Evolutionary conservation across 441 rosid genomes (phyloP).

Genomic region (Raphanus hybrid): DNA sequence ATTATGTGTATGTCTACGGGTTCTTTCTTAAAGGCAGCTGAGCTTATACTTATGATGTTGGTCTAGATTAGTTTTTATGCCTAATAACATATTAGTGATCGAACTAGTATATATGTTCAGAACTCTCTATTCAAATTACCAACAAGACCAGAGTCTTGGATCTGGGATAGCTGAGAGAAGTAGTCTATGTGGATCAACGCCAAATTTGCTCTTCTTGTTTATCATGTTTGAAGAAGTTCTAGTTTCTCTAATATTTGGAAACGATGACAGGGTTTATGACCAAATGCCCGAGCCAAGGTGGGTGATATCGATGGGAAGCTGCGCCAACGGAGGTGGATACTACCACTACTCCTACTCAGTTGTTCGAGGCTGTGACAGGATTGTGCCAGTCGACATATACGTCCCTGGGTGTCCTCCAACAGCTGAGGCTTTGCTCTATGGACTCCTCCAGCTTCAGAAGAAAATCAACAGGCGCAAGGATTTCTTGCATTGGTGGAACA

Average conservation of each 20-base stretch:
- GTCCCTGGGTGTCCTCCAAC: too few species aligned
- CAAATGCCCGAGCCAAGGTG: slow-evolving; percentile 99
- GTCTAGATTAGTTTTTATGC: not conserved
- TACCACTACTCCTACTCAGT: too few species aligned
- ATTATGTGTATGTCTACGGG: too few species aligned
- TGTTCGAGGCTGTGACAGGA: too few species aligned
- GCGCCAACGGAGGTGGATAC: slow-evolving; percentile 57
- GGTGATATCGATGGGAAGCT: slow-evolving; percentile 98
- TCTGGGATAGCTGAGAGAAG: too few species aligned
- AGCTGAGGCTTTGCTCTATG: slow-evolving; percentile 88
- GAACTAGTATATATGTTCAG: not conserved
- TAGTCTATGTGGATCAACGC: not conserved
- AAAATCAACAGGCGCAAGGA: slow-evolving; percentile 98
- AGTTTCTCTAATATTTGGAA: slow-evolving; percentile 18
- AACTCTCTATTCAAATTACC: not conserved
- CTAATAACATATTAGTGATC: not conserved
- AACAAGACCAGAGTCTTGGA: not conserved
- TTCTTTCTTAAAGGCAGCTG: too few species aligned
- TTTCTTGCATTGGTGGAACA: slow-evolving; percentile 93
- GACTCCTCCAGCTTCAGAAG: slow-evolving; percentile 94
- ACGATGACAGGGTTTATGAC: slow-evolving; percentile 82
- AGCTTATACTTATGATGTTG: too few species aligned
- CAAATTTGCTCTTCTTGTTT: not conserved
- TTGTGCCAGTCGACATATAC: too few species aligned
- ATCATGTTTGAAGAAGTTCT: not conserved